These are phyloP conservation scores for Colletotrichum plurivorum DNA, from an alignment of 2,329 filamentous ascomycete species.

Conservation along the genomic window DNA sequence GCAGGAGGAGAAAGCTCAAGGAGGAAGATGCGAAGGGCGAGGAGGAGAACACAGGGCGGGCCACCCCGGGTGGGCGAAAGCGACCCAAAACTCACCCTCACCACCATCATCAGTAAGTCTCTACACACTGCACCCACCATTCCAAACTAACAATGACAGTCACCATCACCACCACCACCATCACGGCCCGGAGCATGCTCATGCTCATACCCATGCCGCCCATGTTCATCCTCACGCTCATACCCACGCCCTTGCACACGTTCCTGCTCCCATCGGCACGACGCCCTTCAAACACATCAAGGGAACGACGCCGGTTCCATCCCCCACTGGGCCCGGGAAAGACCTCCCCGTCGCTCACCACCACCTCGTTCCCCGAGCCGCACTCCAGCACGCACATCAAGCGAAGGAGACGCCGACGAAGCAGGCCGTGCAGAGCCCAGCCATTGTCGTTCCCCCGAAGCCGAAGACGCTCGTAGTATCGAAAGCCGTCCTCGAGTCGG, in stretches of 20 bases:
- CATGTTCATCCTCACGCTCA: slow-evolving; percentile 76
- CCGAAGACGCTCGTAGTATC: slow-evolving; percentile 78
- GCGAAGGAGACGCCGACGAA: slow-evolving; percentile 44
- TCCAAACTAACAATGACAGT: slow-evolving; percentile 46
- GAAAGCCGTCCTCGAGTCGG: slow-evolving; percentile 78
- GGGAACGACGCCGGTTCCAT: slow-evolving; percentile 59
- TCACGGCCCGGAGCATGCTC: slow-evolving; percentile 61
- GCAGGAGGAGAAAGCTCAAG: slow-evolving; percentile 79
- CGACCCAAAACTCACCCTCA: slow-evolving; percentile 77
- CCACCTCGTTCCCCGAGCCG: slow-evolving; percentile 58
- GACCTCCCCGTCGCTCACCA: slow-evolving; percentile 59
- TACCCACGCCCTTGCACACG: slow-evolving; percentile 58
- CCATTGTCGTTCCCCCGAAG: slow-evolving; percentile 67
- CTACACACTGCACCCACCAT: slow-evolving; percentile 41
- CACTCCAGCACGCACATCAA: slow-evolving; percentile 42
- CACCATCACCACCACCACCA: slow-evolving; percentile 74
- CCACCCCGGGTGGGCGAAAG: slow-evolving; percentile 74
- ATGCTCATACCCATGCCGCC: not conserved
- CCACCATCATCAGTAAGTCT: slow-evolving; percentile 76
- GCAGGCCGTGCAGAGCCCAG: slow-evolving; percentile 52
- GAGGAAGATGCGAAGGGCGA: slow-evolving; percentile 80
- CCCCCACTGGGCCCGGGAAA: slow-evolving; percentile 58
- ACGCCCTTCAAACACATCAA: slow-evolving; percentile 66
- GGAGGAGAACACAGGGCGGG: slow-evolving; percentile 75
- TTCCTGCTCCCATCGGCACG: slow-evolving; percentile 56